Percentiles rank a stretch among this genome's conserved stretches.
phyloP scores from a whole-genome alignment of 2,329 filamentous ascomycete genomes.

The Fusarium coffeatum region DNA sequence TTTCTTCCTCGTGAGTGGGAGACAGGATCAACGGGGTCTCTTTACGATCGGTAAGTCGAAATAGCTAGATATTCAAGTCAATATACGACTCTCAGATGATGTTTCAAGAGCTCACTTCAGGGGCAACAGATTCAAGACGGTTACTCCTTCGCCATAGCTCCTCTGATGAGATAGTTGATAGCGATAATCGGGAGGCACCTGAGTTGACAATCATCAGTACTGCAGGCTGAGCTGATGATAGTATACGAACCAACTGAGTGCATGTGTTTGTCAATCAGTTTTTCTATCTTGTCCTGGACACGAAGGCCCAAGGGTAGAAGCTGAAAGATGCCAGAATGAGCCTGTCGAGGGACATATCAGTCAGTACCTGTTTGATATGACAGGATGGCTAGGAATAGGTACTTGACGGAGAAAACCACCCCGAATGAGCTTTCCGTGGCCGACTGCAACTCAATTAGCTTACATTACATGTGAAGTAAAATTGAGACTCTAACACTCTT shows the following conservation, averaged over 20 bases:
- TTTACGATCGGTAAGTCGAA: slow-evolving; percentile 83
- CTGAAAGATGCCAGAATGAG: slow-evolving; percentile 92
- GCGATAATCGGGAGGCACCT: slow-evolving; percentile 82
- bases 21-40: slow-evolving; percentile 79
- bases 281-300: slow-evolving; percentile 89
- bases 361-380: not conserved
- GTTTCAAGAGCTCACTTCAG: slow-evolving; percentile 69
- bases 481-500: slow-evolving; percentile 59
- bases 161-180: slow-evolving; percentile 89
- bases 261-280: slow-evolving; percentile 92
- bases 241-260: slow-evolving; percentile 68
- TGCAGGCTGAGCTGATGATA: not conserved
- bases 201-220: slow-evolving; percentile 31
- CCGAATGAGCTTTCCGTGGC: slow-evolving; percentile 74
- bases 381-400: slow-evolving; percentile 44
- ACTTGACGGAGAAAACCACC: slow-evolving; percentile 81
- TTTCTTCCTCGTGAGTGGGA: slow-evolving; percentile 97
- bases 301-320: slow-evolving; percentile 86
- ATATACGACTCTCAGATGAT: slow-evolving; percentile 2
- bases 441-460: slow-evolving; percentile 59
- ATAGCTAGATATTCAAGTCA: slow-evolving; percentile 73
- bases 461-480: not conserved
- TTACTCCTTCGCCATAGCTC: slow-evolving; percentile 85
- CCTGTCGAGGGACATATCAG: slow-evolving; percentile 56
- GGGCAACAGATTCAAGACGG: slow-evolving; percentile 76